These are phyloP conservation scores for Porpolomopsis calyptriformis DNA, from an alignment of 768 basidiomycete genomes.

Conservation along the genomic window DNA sequence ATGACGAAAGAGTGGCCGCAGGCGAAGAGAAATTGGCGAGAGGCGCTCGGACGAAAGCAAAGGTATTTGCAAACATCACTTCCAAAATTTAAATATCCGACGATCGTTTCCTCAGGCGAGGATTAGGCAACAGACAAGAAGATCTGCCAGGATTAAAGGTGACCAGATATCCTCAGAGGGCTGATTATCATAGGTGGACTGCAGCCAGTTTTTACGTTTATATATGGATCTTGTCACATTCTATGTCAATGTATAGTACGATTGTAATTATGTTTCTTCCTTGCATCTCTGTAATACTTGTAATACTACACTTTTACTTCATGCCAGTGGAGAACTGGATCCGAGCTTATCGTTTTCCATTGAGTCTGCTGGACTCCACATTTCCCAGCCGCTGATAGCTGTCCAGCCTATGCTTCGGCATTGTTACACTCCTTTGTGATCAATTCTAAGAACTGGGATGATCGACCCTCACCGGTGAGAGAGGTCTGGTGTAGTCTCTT, in stretches of 20 bases:
- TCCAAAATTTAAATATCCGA: not conserved
- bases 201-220: not conserved
- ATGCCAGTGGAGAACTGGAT: too few relatives aligned
- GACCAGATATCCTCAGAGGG: not conserved
- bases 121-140: conserved; percentile 4
- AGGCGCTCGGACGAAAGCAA: conserved; percentile 29
- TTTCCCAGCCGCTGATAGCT: too few relatives aligned
- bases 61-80: conserved; percentile 20
- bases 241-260: not conserved
- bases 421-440: too few relatives aligned
- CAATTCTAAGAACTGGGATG: too few relatives aligned
- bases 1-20: conserved; percentile 18
- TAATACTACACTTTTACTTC: too few relatives aligned
- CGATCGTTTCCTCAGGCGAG: conserved; percentile 1
- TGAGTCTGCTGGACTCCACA: too few relatives aligned
- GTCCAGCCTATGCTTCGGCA: too few relatives aligned
- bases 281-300: too few relatives aligned
- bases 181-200: not conserved
- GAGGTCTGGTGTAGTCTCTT: too few relatives aligned
- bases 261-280: too few relatives aligned
- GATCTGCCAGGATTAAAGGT: not conserved
- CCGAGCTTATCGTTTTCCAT: too few relatives aligned
- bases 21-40: conserved; percentile 28
- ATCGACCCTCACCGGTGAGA: too few relatives aligned
- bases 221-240: not conserved